A percentile compares a stretch with the other conserved stretches of the same genome.
phyloP scores from a whole-genome alignment of 1,284 basidiomycete species.

The Malassezia vespertilionis region DNA sequence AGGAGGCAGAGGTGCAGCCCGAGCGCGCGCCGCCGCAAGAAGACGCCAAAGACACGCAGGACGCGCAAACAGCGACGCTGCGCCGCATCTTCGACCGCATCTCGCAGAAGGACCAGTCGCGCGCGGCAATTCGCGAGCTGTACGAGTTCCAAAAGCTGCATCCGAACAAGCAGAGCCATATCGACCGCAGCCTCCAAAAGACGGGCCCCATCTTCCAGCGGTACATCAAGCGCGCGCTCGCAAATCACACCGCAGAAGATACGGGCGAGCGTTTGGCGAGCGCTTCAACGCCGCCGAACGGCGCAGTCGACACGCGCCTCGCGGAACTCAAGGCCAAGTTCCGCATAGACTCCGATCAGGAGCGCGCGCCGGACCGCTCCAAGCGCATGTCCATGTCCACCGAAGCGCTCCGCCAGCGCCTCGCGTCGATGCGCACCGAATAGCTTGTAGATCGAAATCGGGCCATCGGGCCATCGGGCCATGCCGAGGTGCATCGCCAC shows the following conservation, averaged over 20 bases:
- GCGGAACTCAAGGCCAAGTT: constrained; percentile 40
- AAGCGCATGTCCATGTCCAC: constrained; percentile 14
- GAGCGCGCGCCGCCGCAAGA: constrained; percentile 50
- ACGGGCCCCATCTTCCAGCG: constrained; percentile 50
- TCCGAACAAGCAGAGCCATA: constrained; percentile 72
- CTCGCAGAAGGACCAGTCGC: constrained; percentile 67
- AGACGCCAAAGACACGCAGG: constrained; percentile 2
- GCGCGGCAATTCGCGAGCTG: constrained; percentile 82
- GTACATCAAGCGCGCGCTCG: constrained; percentile 49
- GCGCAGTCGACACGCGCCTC: constrained; percentile 27
- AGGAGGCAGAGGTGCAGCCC: constrained; percentile 16
- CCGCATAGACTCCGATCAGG: constrained; percentile 9
- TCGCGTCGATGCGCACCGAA: constrained; percentile 13
- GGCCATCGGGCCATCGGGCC: neutral
- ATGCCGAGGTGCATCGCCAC: too few species aligned
- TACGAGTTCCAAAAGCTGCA: constrained; percentile 86
- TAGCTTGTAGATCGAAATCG: neutral
- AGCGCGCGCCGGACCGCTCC: neutral
- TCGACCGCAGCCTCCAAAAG: constrained; percentile 52
- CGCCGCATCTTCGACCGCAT: constrained; percentile 78
- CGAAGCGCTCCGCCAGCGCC: constrained; percentile 14
- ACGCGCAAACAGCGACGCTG: constrained; percentile 67
- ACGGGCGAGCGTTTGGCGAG: constrained; percentile 51
- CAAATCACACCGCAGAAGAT: constrained; percentile 65
- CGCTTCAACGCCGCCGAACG: neutral